These are phyloP conservation scores for Phaeomoniella chlamydospora DNA, from an alignment of 2,329 filamentous ascomycete species.

Conservation along the genomic window DNA sequence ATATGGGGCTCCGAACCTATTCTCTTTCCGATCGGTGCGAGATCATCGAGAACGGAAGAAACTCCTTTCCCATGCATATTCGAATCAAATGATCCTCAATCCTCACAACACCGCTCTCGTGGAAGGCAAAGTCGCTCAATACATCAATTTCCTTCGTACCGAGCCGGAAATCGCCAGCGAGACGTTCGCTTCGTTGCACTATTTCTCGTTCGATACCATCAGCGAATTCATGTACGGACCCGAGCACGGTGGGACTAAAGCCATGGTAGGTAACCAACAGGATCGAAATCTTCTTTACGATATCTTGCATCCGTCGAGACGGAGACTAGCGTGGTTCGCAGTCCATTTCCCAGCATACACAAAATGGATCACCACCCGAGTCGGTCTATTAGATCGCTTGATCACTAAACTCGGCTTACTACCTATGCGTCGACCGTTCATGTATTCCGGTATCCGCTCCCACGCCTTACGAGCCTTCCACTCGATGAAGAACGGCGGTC, in stretches of 20 bases:
- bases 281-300: conserved; percentile 31
- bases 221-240: conserved; percentile 36
- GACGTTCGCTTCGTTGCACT: conserved; percentile 36
- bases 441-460: conserved; percentile 34
- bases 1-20: conserved; percentile 27
- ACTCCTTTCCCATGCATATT: conserved; percentile 30
- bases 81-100: conserved; percentile 31
- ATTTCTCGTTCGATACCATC: conserved; percentile 38
- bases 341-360: conserved; percentile 31
- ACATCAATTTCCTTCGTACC: conserved; percentile 23
- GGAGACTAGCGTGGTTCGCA: conserved; percentile 33
- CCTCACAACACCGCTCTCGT: conserved; percentile 18
- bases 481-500: conserved; percentile 12
- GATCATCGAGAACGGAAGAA: conserved; percentile 38
- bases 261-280: conserved; percentile 20
- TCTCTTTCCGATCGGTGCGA: conserved; percentile 30
- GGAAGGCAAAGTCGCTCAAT: conserved; percentile 24
- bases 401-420: conserved; percentile 21
- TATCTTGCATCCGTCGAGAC: conserved; percentile 31
- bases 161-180: conserved; percentile 22
- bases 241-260: conserved; percentile 25
- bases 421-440: conserved; percentile 35
- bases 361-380: conserved; percentile 32
- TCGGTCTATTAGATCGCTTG: conserved; percentile 20
- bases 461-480: conserved; percentile 24